Evolutionary conservation across 768 basidiomycete genomes (phyloP).

Genomic region (Suillus tomentosus): DNA sequence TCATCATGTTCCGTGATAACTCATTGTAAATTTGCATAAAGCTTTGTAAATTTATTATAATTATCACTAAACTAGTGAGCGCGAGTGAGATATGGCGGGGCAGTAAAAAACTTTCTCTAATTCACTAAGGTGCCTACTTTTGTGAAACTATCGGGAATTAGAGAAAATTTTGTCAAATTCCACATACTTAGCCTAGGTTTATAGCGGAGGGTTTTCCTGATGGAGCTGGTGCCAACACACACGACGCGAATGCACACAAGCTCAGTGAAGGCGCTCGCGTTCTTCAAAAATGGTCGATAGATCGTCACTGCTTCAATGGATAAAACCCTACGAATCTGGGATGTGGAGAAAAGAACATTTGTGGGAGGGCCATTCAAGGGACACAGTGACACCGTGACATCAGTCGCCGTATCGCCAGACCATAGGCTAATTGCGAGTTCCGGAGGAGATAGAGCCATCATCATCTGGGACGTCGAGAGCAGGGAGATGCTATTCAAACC

Average conservation of each 20-base stretch:
- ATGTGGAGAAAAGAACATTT: slow-evolving; percentile 23
- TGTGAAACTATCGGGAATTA: no score
- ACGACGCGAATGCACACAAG: not conserved
- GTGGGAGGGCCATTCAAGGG: slow-evolving; percentile 19
- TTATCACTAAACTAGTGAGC: no score
- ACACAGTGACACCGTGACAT: slow-evolving; percentile 23
- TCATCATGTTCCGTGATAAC: no score
- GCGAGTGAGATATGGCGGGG: no score
- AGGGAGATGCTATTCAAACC: slow-evolving; percentile 25
- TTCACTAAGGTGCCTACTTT: no score
- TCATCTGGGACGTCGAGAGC: slow-evolving; percentile 28
- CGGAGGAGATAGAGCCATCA: slow-evolving; percentile 25
- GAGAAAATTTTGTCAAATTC: no score
- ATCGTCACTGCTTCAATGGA: slow-evolving; percentile 27
- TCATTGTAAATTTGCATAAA: no score
- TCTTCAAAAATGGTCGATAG: slow-evolving; percentile 27
- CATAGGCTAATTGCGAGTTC: slow-evolving; percentile 30
- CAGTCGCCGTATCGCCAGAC: slow-evolving; percentile 31
- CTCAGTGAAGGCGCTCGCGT: slow-evolving; percentile 19
- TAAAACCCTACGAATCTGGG: slow-evolving; percentile 30
- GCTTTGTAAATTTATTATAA: no score
- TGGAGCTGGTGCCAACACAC: not conserved
- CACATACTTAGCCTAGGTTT: no score
- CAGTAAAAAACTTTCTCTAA: no score
- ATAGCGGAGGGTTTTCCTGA: no score